These are phyloP conservation scores for Sordariomycetes sp. DNA, from an alignment of 2,329 filamentous ascomycete genomes.

Conservation along the genomic window DNA sequence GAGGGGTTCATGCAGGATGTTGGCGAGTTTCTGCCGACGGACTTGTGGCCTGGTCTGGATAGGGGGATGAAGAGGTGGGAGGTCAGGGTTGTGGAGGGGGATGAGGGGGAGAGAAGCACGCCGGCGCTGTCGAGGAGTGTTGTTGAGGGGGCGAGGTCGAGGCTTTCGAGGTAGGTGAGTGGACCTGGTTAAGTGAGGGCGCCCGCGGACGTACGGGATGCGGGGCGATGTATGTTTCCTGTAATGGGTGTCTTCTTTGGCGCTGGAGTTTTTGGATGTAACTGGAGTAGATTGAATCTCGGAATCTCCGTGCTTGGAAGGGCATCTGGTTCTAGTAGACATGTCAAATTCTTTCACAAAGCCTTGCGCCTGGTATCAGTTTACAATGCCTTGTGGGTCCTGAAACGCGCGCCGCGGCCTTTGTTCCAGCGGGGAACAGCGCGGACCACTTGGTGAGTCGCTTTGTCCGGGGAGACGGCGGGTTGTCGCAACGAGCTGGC, in stretches of 20 bases:
- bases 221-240: not conserved
- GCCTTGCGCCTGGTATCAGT: not conserved
- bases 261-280: not conserved
- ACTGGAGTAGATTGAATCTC: not conserved
- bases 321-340: no score
- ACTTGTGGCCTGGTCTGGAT: slow-evolving; percentile 72
- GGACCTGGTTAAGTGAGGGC: not conserved
- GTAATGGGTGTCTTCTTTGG: not conserved
- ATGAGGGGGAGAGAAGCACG: not conserved
- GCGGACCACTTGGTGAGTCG: not conserved
- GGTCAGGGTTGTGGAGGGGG: slow-evolving; percentile 24
- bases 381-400: not conserved
- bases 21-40: slow-evolving; percentile 74
- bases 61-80: slow-evolving; percentile 40
- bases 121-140: slow-evolving; percentile 1
- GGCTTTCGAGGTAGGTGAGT: not conserved
- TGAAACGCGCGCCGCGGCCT: not conserved
- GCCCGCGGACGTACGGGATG: not conserved
- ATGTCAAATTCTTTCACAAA: not conserved
- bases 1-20: slow-evolving; percentile 71
- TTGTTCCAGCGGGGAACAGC: not conserved
- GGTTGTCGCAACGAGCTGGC: no score
- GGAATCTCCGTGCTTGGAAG: not conserved
- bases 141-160: not conserved
- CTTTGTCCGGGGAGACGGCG: no score